phyloP scores from a whole-genome alignment of 164 flowering plant species.

The Vitis rotundifolia region DNA sequence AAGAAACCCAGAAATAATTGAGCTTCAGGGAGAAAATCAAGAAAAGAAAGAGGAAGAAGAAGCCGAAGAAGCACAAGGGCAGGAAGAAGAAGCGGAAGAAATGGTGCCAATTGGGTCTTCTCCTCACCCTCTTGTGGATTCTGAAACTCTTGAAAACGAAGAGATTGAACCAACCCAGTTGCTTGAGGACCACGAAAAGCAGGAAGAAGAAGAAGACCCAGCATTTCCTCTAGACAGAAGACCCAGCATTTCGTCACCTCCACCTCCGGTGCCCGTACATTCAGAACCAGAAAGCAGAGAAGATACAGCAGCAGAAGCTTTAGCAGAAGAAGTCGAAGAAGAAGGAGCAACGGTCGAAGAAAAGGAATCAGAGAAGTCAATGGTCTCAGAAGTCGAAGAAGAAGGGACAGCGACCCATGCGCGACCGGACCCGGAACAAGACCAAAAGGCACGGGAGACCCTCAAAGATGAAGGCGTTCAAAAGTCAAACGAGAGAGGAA shows the following conservation, averaged over 20 bases:
- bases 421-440: conserved; percentile 14
- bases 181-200: conserved; percentile 14
- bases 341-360: conserved; percentile 6
- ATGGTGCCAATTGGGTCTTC: conserved; percentile 1
- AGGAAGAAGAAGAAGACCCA: conserved; percentile 14
- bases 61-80: conserved; percentile 11
- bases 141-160: conserved; percentile 15
- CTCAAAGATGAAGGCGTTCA: conserved; percentile 1
- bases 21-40: conserved; percentile 1
- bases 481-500: conserved; percentile 14
- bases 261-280: background rate
- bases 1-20: background rate
- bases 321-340: conserved; percentile 8
- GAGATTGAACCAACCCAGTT: background rate
- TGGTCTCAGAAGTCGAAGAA: background rate
- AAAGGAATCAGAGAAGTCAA: background rate
- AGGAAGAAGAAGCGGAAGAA: conserved; percentile 10
- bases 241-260: background rate
- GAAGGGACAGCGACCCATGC: conserved; percentile 11
- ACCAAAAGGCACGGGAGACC: conserved; percentile 4
- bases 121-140: conserved; percentile 20
- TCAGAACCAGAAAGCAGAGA: conserved; percentile 14
- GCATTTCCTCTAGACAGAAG: conserved; percentile 1
- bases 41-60: conserved; percentile 10
- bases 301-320: background rate